Base-by-base conservation (phyloP, 345 rosid species). In the Theobroma cacao region DNA sequence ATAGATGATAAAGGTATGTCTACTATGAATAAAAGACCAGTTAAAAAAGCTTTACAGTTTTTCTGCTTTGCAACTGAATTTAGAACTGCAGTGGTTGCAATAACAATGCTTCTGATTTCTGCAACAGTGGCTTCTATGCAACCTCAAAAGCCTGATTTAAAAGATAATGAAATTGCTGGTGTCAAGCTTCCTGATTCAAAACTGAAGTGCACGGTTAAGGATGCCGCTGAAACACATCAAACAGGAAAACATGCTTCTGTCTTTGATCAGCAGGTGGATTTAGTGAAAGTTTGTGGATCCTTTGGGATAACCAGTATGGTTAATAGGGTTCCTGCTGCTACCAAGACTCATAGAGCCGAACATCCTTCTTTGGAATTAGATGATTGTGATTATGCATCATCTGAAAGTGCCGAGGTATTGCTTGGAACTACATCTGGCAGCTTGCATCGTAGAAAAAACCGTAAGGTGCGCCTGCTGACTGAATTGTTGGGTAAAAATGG, bases 381-480 rank as follows among this genome's bases (percentile, higher is more conserved):
- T 79, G 89, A 81, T 45, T 24, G 68, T 45, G 87, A 86, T 50
- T 76, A 76, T 50, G 80, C 74, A 34, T 89, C 95, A 75, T 86
- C 93, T 53, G 95, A 90, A 82, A 91, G 89, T 84, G 82, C 82
- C 22, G 89, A 88, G 72, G 76, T 62, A 59, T 67, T 84, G 85
- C 73, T 38, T 63, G 84, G 80, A 52, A 74, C 77, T 64, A 71
- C 80, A n/a, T 66, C 79, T 65, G 70, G 82, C 67, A 82, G 90
- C 75, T 72, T 75, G 79, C 92, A 81, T 80, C 91, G 90, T 20
- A 90, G 87, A 67, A 92, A 86, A 90, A 50, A 86, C 66, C 87
- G 88, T 56, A 96, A 92, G 83, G 80, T 90, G 76, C 92, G 95
- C 75, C 84, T 87, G 77, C 84, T 96, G 45, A 89, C 91, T n/a